Base-by-base conservation (phyloP, 2,329 filamentous ascomycete genomes). In the Botryotinia globosa region DNA sequence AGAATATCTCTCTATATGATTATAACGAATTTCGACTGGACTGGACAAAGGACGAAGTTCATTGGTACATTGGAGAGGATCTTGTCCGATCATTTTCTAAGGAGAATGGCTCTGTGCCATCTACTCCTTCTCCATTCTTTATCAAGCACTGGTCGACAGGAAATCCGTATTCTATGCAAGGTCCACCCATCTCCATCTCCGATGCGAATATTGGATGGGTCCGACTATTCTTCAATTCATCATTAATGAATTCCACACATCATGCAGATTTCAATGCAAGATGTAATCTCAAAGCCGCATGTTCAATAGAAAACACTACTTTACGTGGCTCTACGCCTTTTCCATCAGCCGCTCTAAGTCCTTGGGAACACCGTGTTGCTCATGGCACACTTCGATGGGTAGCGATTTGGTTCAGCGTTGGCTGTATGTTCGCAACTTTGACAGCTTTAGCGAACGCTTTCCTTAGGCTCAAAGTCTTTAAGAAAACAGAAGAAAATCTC, bases 221-320 rank as follows among this genome's bases (percentile, higher is more conserved):
- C 16, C 81, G 84, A n/a, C 78, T 83, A 42, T 86, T 86, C 76
- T 86, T 86, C 81, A 86, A 86, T 74, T 84, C 84, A 0, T 85
- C 84, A 1, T 75, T 80, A 12, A 83, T 81, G 77, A 83, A 79
- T 14, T 71, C 79, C 29, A 75, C 79, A 20, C 74, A 76, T 9
- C 77, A 75, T 44, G 48, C 69, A 39, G 73, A 62, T 18, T 83
- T 81, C 69, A 76, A 78, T 37, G 69, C 74, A 5, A 77, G 77
- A 45, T 84, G 82, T 69, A 72, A 76, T 29, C 39, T 78, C 20
- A 65, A 74, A 5, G 76, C 79, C 51, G 81, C 81, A 20, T 84
- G 83, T 73, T 78, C 76, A 3, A 81, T 72, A 71, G 71, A 74
- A 14, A 63, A 76, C 45, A 74, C 39, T 32, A 73, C 64, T 61